Evolutionary conservation across 1,139 yeast species (phyloP), one percentile per base, ranked within the genome.

Genomic region (Suhomyces ambrosiae): DNA sequence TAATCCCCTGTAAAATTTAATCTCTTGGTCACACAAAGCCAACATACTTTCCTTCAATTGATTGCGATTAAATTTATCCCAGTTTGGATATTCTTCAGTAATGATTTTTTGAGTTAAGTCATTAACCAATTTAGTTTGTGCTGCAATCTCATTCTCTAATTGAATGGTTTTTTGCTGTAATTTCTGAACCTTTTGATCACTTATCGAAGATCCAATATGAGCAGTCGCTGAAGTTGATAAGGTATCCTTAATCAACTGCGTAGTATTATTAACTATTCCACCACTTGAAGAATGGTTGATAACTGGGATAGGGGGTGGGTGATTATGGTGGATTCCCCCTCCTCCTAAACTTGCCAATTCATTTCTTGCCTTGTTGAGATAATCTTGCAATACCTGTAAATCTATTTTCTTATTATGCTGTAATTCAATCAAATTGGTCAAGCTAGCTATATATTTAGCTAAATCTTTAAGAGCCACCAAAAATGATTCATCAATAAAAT

Each of bases 321-420:
- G 48, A 15, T 47, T 23, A 3, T 46, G 42, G 8, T 33, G 41
- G 10, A 8, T 7, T 8, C 17, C 67, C 3, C 83, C 82, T n/a
- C 83, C 75, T 40, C 80, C 66, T 29, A 86, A 53, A 27, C 68
- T 68, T 26, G 79, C 79, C 45, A 82, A 79, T 48, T 92, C 97
- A 22, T 64, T 62, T 40, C 76, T 73, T 0, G 95, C 80, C 53
- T 86, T 85, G 30, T 74, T 70, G 38, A 89, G 68, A 56, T 90
- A 90, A 40, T 86, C 95, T 30, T 80, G 79, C 35, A 92, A 69
- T 32, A 86, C 95, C 55, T 92, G 97, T 52, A 85, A 80, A 59
- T 92, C 98, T 27, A 90, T 77, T 50, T 86, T 90, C 59, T 90
- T 90, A 56, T 88, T 92, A 54, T 92, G 98, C 47, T 92, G 88